Base-by-base conservation (phyloP, 805 yeast genomes). In the Candida hungchunana region DNA sequence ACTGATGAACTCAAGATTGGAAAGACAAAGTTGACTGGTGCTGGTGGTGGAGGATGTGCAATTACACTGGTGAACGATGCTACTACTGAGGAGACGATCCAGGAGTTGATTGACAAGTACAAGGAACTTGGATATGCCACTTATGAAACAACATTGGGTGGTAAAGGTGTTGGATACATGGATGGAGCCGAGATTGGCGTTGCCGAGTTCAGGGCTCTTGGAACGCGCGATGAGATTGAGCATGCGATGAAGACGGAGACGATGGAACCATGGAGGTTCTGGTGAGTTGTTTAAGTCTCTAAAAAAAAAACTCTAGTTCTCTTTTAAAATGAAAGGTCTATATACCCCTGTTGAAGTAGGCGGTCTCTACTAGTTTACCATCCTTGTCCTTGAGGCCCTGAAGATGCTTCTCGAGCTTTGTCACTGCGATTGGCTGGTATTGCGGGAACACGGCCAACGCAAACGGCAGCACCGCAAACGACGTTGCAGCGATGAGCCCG, bases 31-130 rank as follows among this genome's bases (percentile, higher is more conserved):
- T 71, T 93, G 36, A 93, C 98, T 0, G 98, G 98, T 27, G 98
- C 98, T 0, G 98, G 98, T 23, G 98, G 98, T 15, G 98, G 98
- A 33, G 98, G 98, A 2, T 93, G 98, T 66, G 95, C 97, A 9
- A 82, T 93, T 37, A 93, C 97, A 0, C 62, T 93, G 25, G 66
- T 89, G 12, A 64, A 73, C 31, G 59, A 55, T 4, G 53, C 53
- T 13, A 55, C 73, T 7, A 50, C 53, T 1, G 59, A 59, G 17
- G 48, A 51, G 7, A 51, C 47, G 14, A 48, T 69, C 23, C 57
- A 64, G 9, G 54, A 60, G 4, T 67, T 70, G 16, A 56, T 59
- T 5, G 26, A 36, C 1, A 62, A 60, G 38, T 69, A 73, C 32
- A 55, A 55, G 2, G 43, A 50, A 0, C 63, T 67, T 32, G 84